Conservation (phyloP, 208 protist species). For the Herpetomonas tarakana region DNA sequence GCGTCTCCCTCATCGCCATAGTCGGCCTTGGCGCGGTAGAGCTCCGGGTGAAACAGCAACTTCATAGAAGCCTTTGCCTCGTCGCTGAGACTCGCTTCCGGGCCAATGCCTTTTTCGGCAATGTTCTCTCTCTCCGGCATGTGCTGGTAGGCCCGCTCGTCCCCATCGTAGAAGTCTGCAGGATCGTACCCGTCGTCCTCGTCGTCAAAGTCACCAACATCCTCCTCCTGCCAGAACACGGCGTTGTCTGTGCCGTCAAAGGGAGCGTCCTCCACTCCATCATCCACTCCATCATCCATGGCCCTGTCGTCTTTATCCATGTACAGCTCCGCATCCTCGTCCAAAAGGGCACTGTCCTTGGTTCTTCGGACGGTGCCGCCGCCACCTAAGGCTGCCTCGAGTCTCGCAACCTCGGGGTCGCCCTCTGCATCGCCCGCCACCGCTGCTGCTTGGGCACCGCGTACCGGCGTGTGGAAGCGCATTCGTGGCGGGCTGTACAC, state of each 20-base stretch:
- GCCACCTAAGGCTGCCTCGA: too few species aligned
- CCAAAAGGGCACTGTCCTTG: too few species aligned
- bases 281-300: too few species aligned
- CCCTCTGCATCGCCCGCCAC: too few species aligned
- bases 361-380: too few species aligned
- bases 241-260: constrained; percentile 2
- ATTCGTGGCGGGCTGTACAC: too few species aligned
- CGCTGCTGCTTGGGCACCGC: too few species aligned
- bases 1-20: constrained; percentile 23
- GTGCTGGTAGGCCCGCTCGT: neutral
- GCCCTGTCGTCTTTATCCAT: too few species aligned
- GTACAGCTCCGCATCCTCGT: too few species aligned
- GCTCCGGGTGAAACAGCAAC: constrained; percentile 73
- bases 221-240: too few species aligned
- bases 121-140: neutral
- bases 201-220: constrained; percentile 14
- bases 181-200: constrained; percentile 17
- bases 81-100: constrained; percentile 46
- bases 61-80: constrained; percentile 73
- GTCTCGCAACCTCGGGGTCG: too few species aligned
- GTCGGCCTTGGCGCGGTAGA: constrained; percentile 35
- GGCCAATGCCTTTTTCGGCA: constrained; percentile 20
- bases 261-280: neutral
- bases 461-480: too few species aligned
- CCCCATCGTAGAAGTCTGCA: neutral